Conservation (phyloP, 2,329 filamentous ascomycete species). For the Hymenoscyphus scutula region DNA sequence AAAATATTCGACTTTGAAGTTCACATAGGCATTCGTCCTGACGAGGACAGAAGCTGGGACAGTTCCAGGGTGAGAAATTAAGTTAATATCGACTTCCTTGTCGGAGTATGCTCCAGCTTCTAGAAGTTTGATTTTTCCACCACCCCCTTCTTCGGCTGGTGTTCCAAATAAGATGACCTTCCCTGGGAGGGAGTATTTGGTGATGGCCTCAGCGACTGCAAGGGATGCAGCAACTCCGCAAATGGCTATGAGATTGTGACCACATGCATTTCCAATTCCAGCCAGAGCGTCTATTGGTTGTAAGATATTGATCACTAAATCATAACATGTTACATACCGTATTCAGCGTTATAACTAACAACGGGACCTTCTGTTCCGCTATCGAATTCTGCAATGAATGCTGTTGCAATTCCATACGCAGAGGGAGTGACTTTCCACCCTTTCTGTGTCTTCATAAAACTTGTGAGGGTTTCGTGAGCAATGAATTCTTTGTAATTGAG, state of each 20-base stretch:
- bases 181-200: slow-evolving; percentile 25
- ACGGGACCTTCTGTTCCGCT: slow-evolving; percentile 44
- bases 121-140: slow-evolving; percentile 45
- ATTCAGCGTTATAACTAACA: slow-evolving; percentile 45
- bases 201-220: slow-evolving; percentile 31
- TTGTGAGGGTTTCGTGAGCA: slow-evolving; percentile 50
- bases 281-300: slow-evolving; percentile 42
- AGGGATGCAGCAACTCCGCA: slow-evolving; percentile 40
- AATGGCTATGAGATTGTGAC: slow-evolving; percentile 45
- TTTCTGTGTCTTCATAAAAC: slow-evolving; percentile 43
- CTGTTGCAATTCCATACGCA: slow-evolving; percentile 51
- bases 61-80: slow-evolving; percentile 42
- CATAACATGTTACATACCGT: slow-evolving; percentile 35
- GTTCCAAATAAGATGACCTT: slow-evolving; percentile 35
- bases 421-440: slow-evolving; percentile 52
- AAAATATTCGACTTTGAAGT: slow-evolving; percentile 50
- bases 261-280: slow-evolving; percentile 43
- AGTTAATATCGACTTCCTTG: slow-evolving; percentile 35
- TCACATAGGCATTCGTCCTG: slow-evolving; percentile 50
- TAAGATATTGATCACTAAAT: not conserved
- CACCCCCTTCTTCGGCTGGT: slow-evolving; percentile 33
- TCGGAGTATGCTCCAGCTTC: slow-evolving; percentile 45
- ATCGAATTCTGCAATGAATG: slow-evolving; percentile 47
- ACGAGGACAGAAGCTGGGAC: slow-evolving; percentile 47
- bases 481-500: slow-evolving; percentile 49